Percentiles rank a stretch among this genome's conserved stretches.
phyloP scores from a whole-genome alignment of 148 eudicot species.

The Persicaria tinctoria region DNA sequence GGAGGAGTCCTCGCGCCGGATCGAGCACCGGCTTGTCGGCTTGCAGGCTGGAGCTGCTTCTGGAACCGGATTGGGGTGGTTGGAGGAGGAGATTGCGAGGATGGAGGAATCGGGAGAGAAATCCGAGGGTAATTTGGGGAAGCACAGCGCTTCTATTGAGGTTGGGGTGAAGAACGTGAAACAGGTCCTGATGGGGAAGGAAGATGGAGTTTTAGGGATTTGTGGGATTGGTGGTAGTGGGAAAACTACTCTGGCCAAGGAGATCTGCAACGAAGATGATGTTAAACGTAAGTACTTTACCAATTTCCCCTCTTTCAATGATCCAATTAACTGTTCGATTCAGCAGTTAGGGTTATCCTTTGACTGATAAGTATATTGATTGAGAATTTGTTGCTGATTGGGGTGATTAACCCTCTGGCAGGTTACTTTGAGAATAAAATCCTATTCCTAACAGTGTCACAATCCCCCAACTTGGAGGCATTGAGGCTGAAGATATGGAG shows the following conservation, averaged over 20 bases:
- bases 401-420: slow-evolving; percentile 16
- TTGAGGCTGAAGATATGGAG: slow-evolving; percentile 42
- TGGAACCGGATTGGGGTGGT: slow-evolving; percentile 22
- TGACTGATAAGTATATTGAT: too few species aligned
- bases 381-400: too few species aligned
- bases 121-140: slow-evolving; percentile 34
- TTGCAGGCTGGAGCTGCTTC: slow-evolving; percentile 40
- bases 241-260: slow-evolving; percentile 68
- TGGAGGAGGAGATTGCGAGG: slow-evolving; percentile 43
- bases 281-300: slow-evolving; percentile 35
- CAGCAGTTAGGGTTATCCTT: too few species aligned
- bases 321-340: too few species aligned
- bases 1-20: slow-evolving; percentile 27
- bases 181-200: slow-evolving; percentile 48
- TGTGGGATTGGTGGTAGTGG: slow-evolving; percentile 88
- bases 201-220: slow-evolving; percentile 44
- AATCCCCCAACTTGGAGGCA: slow-evolving; percentile 69
- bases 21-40: slow-evolving; percentile 47
- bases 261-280: slow-evolving; percentile 55
- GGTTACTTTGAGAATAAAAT: slow-evolving; percentile 51
- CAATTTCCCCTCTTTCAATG: too few species aligned
- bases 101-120: slow-evolving; percentile 33
- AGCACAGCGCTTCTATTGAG: slow-evolving; percentile 41
- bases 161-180: slow-evolving; percentile 59
- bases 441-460: slow-evolving; percentile 60